These are phyloP conservation scores for Hymenoscyphus scutula DNA, from an alignment of 2,329 filamentous ascomycete species.

Conservation along the genomic window DNA sequence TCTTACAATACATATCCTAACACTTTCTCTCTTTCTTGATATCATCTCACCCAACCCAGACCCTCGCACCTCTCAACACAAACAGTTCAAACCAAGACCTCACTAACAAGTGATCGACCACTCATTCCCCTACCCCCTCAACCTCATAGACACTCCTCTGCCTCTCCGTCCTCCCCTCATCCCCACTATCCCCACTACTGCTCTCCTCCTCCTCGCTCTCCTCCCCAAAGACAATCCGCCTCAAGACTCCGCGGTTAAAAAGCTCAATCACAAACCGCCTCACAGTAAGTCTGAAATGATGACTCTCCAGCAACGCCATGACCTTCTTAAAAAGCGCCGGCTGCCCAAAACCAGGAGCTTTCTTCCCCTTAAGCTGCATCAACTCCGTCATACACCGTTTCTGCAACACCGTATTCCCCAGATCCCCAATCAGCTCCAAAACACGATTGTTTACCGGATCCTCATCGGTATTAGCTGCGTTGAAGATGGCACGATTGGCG, in stretches of 20 bases:
- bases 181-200: conserved; percentile 43
- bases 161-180: conserved; percentile 46
- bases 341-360: conserved; percentile 72
- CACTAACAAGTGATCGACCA: too few relatives aligned
- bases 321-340: conserved; percentile 79
- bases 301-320: conserved; percentile 79
- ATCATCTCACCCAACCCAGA: too few relatives aligned
- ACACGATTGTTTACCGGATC: conserved; percentile 69
- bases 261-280: conserved; percentile 89
- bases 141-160: conserved; percentile 51
- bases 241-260: conserved; percentile 86
- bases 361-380: conserved; percentile 72
- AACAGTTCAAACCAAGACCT: too few relatives aligned
- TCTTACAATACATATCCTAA: too few relatives aligned
- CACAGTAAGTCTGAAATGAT: conserved; percentile 84
- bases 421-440: conserved; percentile 77
- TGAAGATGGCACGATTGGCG: conserved; percentile 46
- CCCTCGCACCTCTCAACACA: too few relatives aligned
- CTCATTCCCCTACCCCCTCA: background rate
- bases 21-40: background rate
- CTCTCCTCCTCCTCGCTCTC: conserved; percentile 36
- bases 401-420: conserved; percentile 90
- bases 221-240: conserved; percentile 78
- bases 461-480: conserved; percentile 50
- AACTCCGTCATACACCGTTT: conserved; percentile 84